Conservation (phyloP, 2,329 filamentous ascomycete genomes). For the Lasiodiplodia sp. region DNA sequence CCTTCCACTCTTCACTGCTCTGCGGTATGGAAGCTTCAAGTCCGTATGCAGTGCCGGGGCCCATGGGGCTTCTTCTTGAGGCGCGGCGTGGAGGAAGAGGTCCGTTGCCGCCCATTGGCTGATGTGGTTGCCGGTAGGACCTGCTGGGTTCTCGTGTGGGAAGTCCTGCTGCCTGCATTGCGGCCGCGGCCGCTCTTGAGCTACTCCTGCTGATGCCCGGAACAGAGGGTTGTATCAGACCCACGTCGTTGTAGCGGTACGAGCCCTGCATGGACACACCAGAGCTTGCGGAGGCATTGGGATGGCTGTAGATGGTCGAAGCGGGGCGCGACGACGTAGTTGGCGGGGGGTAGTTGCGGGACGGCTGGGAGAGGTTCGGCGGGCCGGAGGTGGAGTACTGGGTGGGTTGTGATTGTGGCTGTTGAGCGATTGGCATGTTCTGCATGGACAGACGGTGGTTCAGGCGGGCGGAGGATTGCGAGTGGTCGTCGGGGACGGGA, state of each 20-base stretch:
- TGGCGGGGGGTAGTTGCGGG: conserved; percentile 41
- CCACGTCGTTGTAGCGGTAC: conserved; percentile 57
- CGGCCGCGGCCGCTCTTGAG: conserved; percentile 66
- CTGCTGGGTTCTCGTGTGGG: conserved; percentile 74
- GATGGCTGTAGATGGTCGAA: conserved; percentile 58
- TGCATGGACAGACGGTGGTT: conserved; percentile 52
- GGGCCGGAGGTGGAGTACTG: conserved; percentile 38
- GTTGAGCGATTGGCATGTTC: conserved; percentile 50
- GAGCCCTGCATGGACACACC: conserved; percentile 44
- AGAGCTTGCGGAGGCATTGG: conserved; percentile 56
- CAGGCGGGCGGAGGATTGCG: conserved; percentile 43
- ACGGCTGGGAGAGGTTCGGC: conserved; percentile 34
- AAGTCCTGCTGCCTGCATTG: conserved; percentile 63
- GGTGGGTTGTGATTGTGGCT: conserved; percentile 45
- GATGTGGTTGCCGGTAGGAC: conserved; percentile 67
- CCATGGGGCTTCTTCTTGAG: conserved; percentile 73
- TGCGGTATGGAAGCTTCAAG: conserved; percentile 64
- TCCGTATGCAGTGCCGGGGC: conserved; percentile 61
- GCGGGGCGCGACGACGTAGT: conserved; percentile 44
- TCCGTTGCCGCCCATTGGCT: conserved; percentile 64
- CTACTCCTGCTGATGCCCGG: conserved; percentile 67
- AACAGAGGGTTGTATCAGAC: conserved; percentile 46
- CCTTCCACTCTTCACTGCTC: conserved; percentile 94
- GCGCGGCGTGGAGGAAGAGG: conserved; percentile 77
- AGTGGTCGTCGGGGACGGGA: conserved; percentile 36